Evolutionary conservation across 345 rosid species (phyloP).

Genomic region (Eutrema japonicum): DNA sequence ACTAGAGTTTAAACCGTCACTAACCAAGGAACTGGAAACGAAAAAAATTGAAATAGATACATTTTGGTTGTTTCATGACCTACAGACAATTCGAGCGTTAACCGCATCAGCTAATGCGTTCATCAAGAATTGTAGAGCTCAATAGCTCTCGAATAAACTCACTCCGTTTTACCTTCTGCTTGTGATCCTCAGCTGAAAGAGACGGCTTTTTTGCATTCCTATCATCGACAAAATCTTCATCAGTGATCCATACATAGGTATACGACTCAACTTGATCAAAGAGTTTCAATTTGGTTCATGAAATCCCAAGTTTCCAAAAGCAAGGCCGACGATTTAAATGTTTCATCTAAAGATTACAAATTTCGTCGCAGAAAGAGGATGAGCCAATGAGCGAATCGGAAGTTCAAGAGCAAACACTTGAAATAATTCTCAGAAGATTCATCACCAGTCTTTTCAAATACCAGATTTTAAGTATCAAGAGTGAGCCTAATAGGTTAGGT

Average conservation of each 20-base stretch:
- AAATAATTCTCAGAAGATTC: background rate
- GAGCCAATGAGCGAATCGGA: background rate
- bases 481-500: slow-evolving; percentile 6
- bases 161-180: slow-evolving; percentile 70
- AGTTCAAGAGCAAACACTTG: slow-evolving; percentile 2
- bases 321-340: background rate
- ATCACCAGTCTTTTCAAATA: background rate
- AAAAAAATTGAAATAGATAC: slow-evolving; percentile 17
- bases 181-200: slow-evolving; percentile 72
- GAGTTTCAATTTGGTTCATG: background rate
- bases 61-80: slow-evolving; percentile 14
- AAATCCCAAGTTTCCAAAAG: background rate
- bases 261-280: slow-evolving; percentile 2
- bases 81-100: slow-evolving; percentile 18
- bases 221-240: slow-evolving; percentile 32
- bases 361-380: background rate
- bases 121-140: slow-evolving; percentile 64
- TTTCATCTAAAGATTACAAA: slow-evolving; percentile 1
- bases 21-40: background rate
- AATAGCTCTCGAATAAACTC: slow-evolving; percentile 71
- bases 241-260: background rate
- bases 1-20: too few relatives aligned
- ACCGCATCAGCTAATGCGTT: slow-evolving; percentile 30
- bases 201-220: slow-evolving; percentile 60
- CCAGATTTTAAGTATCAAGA: background rate